phyloP scores from a whole-genome alignment of 2,329 filamentous ascomycete species.

The Moelleriella libera region DNA sequence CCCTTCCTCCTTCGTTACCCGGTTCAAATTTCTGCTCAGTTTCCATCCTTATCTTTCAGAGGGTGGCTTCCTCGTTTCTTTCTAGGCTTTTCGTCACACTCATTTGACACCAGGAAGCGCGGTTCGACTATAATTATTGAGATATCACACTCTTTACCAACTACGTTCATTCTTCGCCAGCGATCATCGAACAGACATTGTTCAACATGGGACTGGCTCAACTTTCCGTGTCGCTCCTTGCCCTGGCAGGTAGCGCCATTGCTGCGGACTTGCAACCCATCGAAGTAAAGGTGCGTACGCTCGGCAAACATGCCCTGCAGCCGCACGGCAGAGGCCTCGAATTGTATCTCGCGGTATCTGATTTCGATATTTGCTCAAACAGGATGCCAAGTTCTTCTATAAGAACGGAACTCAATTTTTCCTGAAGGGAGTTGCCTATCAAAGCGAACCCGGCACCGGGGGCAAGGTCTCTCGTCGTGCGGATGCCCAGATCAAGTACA shows the following conservation, averaged over 20 bases:
- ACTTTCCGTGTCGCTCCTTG: constrained; percentile 19
- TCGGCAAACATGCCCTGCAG: not conserved
- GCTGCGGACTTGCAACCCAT: constrained; percentile 40
- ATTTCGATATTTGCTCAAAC: not conserved
- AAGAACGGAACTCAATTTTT: constrained; percentile 55
- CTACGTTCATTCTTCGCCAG: not conserved
- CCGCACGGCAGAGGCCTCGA: too few species aligned
- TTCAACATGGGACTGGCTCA: constrained; percentile 17
- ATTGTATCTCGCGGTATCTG: not conserved
- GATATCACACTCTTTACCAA: not conserved
- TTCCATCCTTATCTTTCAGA: not conserved
- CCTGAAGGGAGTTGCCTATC: constrained; percentile 91
- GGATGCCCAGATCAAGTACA: constrained; percentile 38
- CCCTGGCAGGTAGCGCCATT: constrained; percentile 25
- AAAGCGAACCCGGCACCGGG: constrained; percentile 56
- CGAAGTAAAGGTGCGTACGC: constrained; percentile 49
- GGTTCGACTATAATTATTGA: too few species aligned
- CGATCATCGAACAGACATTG: too few species aligned
- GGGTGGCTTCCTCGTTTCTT: constrained; percentile 4
- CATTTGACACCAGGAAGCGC: not conserved
- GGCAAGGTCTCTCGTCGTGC: constrained; percentile 18
- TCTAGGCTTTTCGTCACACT: constrained; percentile 5
- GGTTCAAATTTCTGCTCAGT: not conserved
- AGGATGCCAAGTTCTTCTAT: constrained; percentile 83
- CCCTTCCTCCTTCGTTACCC: not conserved